Evolutionary conservation across 2,329 filamentous ascomycete species (phyloP), one percentile per base, ranked within the genome.

Genomic region (Colletotrichum cordylinicola): DNA sequence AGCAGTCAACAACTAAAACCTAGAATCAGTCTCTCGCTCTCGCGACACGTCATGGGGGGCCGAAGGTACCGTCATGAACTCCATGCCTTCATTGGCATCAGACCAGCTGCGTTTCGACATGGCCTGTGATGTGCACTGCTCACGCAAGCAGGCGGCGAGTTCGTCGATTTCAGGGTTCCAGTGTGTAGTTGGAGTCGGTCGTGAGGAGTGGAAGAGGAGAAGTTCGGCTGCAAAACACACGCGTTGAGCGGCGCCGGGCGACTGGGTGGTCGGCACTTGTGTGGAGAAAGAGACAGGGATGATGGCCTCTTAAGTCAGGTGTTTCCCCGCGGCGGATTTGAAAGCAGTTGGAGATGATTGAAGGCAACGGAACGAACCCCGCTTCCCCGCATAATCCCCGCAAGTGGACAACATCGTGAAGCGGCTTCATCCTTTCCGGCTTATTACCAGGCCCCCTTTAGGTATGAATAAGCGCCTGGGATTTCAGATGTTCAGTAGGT

Each of bases 31-130:
- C 12, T 5, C 6, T 62, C 8, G 61, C 6, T n/a, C 13, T 27
- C 52, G 12, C 1, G 21, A 58, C 37, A 39, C 29, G 21, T 15
- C 4, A 18, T 4, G 6, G 15, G n/a, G 6, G 15, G n/a, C 7
- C 1, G n/a, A 24, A 64, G 6, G 1, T 33, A 76, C 74, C 33
- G 71, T 64, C 64, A 70, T 73, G 43, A 67, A 67, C 6, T 77
- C 73, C 35, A 67, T 67, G 61, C 73, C 62, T 6, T 77, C 76
- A 21, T 72, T 76, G 60, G 73, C 69, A 48, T 77, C 78, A 10
- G 77, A 69, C 72, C 78, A 79, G 37, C 60, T 74, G 2, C 76
- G 72, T 58, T 78, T 78, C 4, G 77, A 72, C 75, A 79, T 79
- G 18, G 24, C 35, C 15, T 33, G 7, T 24, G 8, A 4, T 18